Conservation (phyloP, 306 rosid species). For the Quillaja saponaria region DNA sequence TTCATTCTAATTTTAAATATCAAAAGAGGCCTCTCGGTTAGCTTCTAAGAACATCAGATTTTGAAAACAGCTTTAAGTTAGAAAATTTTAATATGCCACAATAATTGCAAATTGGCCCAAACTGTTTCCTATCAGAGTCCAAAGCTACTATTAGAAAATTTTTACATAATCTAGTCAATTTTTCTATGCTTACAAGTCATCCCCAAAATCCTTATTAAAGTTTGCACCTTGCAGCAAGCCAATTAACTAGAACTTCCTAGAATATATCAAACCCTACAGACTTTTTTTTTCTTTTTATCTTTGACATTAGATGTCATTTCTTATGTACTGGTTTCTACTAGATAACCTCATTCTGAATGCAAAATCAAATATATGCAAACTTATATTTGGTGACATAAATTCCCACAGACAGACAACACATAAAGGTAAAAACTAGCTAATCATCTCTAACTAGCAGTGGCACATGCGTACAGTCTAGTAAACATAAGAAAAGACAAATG, state of each 20-base stretch:
- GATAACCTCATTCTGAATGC: not conserved
- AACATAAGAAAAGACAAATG: not conserved
- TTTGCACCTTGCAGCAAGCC: constrained; percentile 10
- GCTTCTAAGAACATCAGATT: too few relatives aligned
- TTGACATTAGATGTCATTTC: not conserved
- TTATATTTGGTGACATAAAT: too few relatives aligned
- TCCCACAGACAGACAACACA: too few relatives aligned
- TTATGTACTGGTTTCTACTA: not conserved
- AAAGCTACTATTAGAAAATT: not conserved
- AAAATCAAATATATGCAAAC: too few relatives aligned
- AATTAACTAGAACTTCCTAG: constrained; percentile 13
- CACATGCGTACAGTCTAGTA: too few relatives aligned
- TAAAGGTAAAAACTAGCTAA: too few relatives aligned
- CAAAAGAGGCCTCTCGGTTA: too few relatives aligned
- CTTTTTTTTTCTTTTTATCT: not conserved
- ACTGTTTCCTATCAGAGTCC: not conserved
- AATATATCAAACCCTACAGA: not conserved
- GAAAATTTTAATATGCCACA: too few relatives aligned
- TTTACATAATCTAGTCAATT: not conserved
- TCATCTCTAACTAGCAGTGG: too few relatives aligned
- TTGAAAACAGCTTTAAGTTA: too few relatives aligned
- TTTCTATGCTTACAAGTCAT: constrained; percentile 13
- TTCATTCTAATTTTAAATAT: too few relatives aligned
- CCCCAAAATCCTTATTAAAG: too few relatives aligned
- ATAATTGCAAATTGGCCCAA: constrained; percentile 10